Evolutionary conservation across 352 stramenopile genomes (phyloP), one percentile per base, ranked within the genome.

Genomic region (Globisporangium megalacanthum): DNA sequence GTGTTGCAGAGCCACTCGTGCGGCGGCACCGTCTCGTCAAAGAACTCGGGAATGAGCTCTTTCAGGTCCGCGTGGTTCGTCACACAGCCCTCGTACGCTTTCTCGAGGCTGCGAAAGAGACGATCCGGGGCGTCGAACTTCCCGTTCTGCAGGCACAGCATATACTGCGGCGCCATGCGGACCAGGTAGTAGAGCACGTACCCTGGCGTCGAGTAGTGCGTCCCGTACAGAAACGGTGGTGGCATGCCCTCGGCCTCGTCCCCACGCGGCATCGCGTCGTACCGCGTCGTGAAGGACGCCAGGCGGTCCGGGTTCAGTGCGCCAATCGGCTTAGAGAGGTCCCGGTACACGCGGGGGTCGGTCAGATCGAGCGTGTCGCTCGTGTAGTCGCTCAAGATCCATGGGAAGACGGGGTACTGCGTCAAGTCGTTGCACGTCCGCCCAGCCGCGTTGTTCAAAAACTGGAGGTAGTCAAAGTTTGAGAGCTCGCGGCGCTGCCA

Each of bases 11-110:
- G 73, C 81, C 99, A 99, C n/a, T 89, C 75, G 15, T 81, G 70
- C 4, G 79, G 61, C 33, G 69, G 57, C 9, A 96, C 75, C 31
- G 86, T 76, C 19, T 87, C 88, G 37, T 96, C 95, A 65, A 97
- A 99, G 73, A 98, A 99, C 73, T 99, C 97, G 1, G 97, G 97
- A 37, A 97, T 99, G 13, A 99, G 77, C 72, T 99, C 97, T 73
- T 99, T 99, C 7, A 99, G 81, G 69, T 99, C 97, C 1, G 90
- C 89, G 35, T 97, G 86, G 48, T 88, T 93, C 20, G 73, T 83
- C 10, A 86, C 17, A 37, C 78, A 89, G 29, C 81, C 82, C 20
- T 97, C 81, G 88, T 94, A 99, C 13, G 96, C 97, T 37, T 82
- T 67, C 29, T 88, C 65, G 46, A 99, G 87, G 56, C 87, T 98